Base-by-base conservation (phyloP, 345 rosid genomes). In the Cardamine occulta region DNA sequence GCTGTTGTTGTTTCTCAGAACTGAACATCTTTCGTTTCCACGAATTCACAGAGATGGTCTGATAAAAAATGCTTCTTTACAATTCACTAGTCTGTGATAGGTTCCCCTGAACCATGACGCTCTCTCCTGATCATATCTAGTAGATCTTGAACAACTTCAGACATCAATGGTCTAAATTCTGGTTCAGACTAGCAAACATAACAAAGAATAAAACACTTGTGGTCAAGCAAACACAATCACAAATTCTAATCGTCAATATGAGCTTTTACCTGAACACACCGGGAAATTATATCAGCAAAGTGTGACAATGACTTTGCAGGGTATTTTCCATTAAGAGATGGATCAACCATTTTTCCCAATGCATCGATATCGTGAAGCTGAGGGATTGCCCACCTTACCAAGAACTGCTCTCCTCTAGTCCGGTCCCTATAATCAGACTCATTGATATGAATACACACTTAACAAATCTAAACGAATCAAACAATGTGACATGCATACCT, bases 341-440 rank as follows among this genome's bases (percentile, higher is more conserved):
- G 91, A 79, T 96, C 99, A 62, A 93, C 99, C 99, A 96, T 96
- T 75, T 87, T 84, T n/a, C 93, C 86, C 77, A 96, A 79, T 63
- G 96, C 91, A 81, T 93, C 86, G 5, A 96, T 93, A 83, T 93
- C 99, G 39, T 92, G 97, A 69, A 92, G 97, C 76, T 90, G 99
- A 2, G 96, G 94, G 63, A 92, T 83, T 12, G 98, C 99, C 99
- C 99, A 96, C 80, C 96, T 87, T 70, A 96, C 99, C 48, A 96
- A 83, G 80, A 85, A 93, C 76, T 93, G 97, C 68, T 96, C 99
- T 8, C 84, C 93, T 64, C 99, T 88, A 79, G 32, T 82, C 48
- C 91, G 84, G 44, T 84, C 80, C 78, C 99, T 96, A 58, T 37
- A 72, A 66, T 6, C 10, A 26, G 9, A 68, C 60, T 42, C 55